Conservation (phyloP, 768 basidiomycete genomes). For the Panellus pusillus region DNA sequence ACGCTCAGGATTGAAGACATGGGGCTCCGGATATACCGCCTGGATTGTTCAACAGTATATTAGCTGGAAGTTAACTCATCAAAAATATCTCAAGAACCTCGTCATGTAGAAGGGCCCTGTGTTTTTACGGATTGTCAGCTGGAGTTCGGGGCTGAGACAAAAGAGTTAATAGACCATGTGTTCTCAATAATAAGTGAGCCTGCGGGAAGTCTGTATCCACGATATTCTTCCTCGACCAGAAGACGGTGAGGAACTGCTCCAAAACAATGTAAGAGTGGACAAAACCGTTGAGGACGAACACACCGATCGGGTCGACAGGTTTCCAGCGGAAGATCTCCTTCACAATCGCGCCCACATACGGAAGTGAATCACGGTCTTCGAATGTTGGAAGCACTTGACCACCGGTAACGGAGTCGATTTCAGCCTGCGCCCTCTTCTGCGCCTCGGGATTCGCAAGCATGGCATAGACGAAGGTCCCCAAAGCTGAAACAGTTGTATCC, state of each 20-base stretch:
- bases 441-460: conserved; percentile 39
- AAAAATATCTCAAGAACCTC: neutral
- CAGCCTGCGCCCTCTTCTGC: conserved; percentile 36
- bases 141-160: no score
- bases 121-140: no score
- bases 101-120: conserved; percentile 16
- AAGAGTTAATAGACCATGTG: conserved; percentile 21
- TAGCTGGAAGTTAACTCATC: no score
- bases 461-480: conserved; percentile 36
- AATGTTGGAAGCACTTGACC: conserved; percentile 35
- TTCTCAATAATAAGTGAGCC: conserved; percentile 30
- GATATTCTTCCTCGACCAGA: conserved; percentile 26
- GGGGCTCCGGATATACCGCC: conserved; percentile 5
- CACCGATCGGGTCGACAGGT: conserved; percentile 34
- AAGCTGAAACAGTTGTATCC: conserved; percentile 36
- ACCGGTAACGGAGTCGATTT: conserved; percentile 38
- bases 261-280: no score
- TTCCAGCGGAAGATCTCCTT: conserved; percentile 39
- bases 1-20: conserved; percentile 7
- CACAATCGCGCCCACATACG: conserved; percentile 36
- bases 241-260: conserved; percentile 13
- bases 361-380: conserved; percentile 31
- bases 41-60: neutral
- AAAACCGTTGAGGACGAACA: no score
- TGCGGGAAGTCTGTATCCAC: conserved; percentile 30